phyloP scores from a whole-genome alignment of 345 rosid genomes.

The Sonneratia caseolaris region DNA sequence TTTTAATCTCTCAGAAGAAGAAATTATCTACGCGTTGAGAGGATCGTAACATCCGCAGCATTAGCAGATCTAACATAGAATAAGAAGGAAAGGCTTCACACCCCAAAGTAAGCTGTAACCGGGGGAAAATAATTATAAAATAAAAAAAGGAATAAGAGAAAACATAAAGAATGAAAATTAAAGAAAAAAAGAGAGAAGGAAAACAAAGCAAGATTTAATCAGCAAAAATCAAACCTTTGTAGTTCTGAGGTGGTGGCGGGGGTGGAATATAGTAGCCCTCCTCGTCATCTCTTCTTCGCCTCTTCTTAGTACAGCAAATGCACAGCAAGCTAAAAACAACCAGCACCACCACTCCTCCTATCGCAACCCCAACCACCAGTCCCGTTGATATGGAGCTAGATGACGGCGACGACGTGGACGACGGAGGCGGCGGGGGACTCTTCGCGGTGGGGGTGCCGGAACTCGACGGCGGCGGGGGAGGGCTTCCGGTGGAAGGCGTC shows the following conservation, averaged over 20 bases:
- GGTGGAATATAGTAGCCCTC: constrained; percentile 31
- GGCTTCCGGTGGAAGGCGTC: neutral
- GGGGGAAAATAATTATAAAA: too few relatives aligned
- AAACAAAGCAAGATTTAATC: neutral
- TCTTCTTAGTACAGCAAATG: constrained; percentile 49
- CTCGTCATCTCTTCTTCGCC: constrained; percentile 26
- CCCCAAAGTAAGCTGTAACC: neutral
- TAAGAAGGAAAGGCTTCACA: too few relatives aligned
- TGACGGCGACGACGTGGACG: constrained; percentile 23
- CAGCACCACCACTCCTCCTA: constrained; percentile 47
- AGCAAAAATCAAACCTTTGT: constrained; percentile 31
- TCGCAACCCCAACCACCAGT: constrained; percentile 57
- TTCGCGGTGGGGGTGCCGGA: too few relatives aligned
- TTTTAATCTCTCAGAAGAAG: neutral
- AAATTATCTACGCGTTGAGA: neutral
- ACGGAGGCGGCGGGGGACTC: constrained; percentile 16
- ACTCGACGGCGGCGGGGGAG: constrained; percentile 16
- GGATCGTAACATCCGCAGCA: neutral
- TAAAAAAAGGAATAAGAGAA: neutral
- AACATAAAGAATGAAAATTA: neutral
- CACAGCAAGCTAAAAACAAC: constrained; percentile 35
- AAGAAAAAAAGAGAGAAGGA: too few relatives aligned
- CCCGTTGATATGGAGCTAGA: constrained; percentile 38
- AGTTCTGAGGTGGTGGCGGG: constrained; percentile 40
- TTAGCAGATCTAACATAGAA: neutral